Evolutionary conservation across 345 rosid species (phyloP), one percentile per base, ranked within the genome.

Genomic region (Salix brachista): DNA sequence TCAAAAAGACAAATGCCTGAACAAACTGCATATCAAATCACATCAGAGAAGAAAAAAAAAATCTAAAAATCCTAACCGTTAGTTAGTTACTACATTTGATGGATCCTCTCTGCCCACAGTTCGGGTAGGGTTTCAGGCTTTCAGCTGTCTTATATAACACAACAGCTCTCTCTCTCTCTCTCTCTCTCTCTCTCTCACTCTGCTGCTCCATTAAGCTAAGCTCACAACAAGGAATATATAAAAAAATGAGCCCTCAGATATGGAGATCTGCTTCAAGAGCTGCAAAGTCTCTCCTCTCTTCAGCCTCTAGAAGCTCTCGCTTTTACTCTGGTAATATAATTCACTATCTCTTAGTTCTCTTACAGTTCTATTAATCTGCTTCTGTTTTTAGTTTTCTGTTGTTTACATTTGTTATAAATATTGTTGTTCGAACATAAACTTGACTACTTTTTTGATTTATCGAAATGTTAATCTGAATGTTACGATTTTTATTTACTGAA

Each of bases 261-360:
- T 82, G 73, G 85, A 90, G 96, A 90, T 91, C 94, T 81, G 93
- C 89, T 84, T 91, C 94, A 66, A 89, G 83, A 81, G 91, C 93
- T 61, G 90, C 93, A 11, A 88, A 91, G 88, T 88, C 94, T 80
- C 88, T 92, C 79, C 90, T 87, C 65, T 85, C 94, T 6, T 41
- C 71, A 39, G 90, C 95, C 72, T 79, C 97, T 60, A 92, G 87
- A 85, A 79, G 73, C 84, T 80, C 93, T 64, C 89, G 93, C 34
- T 82, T 86, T 76, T 88, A 78, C 96, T 83, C 94, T 9, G 94
- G 93, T 90, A 75, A 34, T n/a, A 28, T 62, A 65, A 6, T 60
- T 46, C 69, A 14, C 16, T 32, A 1, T 74, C 64, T 44, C 26
- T 5, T 8, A 48, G 5, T 25, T 23, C 14, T 42, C 30, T 72